Conservation (phyloP, 176 grass and related monocot genomes). For the Zizania latifolia region DNA sequence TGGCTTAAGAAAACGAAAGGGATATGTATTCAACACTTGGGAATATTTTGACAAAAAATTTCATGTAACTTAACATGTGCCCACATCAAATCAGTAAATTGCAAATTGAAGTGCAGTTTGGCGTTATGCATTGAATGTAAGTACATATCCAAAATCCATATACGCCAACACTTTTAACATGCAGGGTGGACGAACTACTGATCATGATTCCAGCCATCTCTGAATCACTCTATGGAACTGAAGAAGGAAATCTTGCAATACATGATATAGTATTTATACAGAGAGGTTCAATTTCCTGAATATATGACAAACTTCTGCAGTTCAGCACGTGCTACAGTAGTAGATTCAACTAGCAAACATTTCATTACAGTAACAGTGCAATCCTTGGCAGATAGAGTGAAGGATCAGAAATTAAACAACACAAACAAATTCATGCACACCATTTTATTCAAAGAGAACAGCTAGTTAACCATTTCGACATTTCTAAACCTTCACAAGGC, state of each 20-base stretch:
- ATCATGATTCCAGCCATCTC: not conserved
- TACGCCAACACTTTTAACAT: too few relatives aligned
- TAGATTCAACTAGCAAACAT: slow-evolving; percentile 4
- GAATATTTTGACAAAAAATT: not conserved
- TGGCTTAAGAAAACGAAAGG: not conserved
- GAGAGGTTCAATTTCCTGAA: not conserved
- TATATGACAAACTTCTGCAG: not conserved
- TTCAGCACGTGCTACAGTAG: not conserved
- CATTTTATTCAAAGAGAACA: too few relatives aligned
- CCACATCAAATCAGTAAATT: not conserved
- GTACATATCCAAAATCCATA: too few relatives aligned
- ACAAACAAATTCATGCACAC: not conserved
- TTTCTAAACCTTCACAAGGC: not conserved
- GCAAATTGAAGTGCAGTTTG: not conserved
- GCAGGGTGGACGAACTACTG: too few relatives aligned
- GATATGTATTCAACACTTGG: not conserved
- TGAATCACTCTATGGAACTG: not conserved
- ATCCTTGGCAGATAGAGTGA: not conserved
- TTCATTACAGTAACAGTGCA: not conserved
- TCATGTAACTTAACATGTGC: not conserved
- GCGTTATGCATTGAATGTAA: not conserved
- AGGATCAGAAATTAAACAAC: not conserved
- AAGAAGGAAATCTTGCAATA: not conserved
- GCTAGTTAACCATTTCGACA: not conserved
- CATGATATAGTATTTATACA: not conserved